These are phyloP conservation scores for Pleoardoris graminearum DNA, from an alignment of 2,329 filamentous ascomycete species.

Conservation along the genomic window DNA sequence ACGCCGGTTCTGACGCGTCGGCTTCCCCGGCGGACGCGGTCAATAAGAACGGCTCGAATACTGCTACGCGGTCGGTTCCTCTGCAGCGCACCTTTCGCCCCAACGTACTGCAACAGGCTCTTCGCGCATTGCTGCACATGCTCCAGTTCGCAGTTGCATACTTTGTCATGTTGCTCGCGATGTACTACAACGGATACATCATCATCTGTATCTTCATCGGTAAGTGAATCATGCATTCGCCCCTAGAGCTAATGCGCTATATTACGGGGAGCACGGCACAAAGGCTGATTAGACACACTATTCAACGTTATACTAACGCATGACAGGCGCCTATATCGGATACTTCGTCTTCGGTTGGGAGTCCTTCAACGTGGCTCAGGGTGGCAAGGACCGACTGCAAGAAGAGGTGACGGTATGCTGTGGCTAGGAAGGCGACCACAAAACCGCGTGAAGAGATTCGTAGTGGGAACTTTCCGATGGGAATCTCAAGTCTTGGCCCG, in stretches of 20 bases:
- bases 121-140: constrained; percentile 72
- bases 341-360: constrained; percentile 45
- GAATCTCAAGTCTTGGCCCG: neutral
- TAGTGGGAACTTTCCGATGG: neutral
- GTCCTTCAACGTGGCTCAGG: constrained; percentile 30
- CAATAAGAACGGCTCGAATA: constrained; percentile 10
- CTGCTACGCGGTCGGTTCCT: neutral
- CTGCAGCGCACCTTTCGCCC: constrained; percentile 51
- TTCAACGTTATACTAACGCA: too few species aligned
- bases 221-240: too few species aligned
- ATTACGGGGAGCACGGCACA: too few species aligned
- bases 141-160: constrained; percentile 77
- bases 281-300: too few species aligned
- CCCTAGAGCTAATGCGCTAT: too few species aligned
- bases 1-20: neutral
- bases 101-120: constrained; percentile 66
- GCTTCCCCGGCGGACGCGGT: constrained; percentile 24
- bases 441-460: neutral
- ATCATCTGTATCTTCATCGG: constrained; percentile 55
- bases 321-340: constrained; percentile 40
- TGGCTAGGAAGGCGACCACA: constrained; percentile 20
- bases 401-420: constrained; percentile 43
- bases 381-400: constrained; percentile 36
- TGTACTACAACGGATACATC: constrained; percentile 72
- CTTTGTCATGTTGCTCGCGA: constrained; percentile 73